Conservation (phyloP, 331 rosid species). For the Ulmus americana region DNA sequence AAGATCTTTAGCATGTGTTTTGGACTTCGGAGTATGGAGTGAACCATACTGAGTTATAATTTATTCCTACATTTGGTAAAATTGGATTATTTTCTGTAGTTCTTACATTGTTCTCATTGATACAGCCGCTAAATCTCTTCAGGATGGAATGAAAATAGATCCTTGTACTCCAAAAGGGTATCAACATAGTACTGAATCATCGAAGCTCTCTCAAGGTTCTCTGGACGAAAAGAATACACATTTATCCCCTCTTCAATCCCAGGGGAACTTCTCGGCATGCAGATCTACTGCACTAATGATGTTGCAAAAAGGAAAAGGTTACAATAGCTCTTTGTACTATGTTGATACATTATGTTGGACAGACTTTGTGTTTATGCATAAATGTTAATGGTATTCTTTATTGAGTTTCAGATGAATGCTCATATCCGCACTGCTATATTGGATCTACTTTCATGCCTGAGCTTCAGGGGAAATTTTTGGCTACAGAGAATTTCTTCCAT, state of each 20-base stretch:
- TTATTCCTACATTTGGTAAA: not conserved
- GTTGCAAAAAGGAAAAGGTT: conserved; percentile 87
- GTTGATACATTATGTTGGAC: conserved; percentile 14
- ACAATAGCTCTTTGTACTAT: conserved; percentile 6
- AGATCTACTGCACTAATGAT: conserved; percentile 70
- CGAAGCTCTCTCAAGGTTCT: conserved; percentile 49
- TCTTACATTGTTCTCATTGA: conserved; percentile 29
- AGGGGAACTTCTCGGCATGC: conserved; percentile 87
- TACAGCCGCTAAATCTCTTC: conserved; percentile 60
- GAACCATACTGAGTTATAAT: not conserved
- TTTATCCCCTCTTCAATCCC: conserved; percentile 47
- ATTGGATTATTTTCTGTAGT: conserved; percentile 19
- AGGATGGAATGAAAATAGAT: conserved; percentile 41
- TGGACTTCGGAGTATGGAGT: conserved; percentile 1
- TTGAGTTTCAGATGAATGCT: conserved; percentile 55
- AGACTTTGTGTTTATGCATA: conserved; percentile 16
- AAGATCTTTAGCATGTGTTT: not conserved
- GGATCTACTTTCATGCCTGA: conserved; percentile 82
- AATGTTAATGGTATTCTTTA: conserved; percentile 13
- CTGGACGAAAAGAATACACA: conserved; percentile 29
- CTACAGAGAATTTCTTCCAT: conserved; percentile 92
- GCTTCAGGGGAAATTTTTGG: conserved; percentile 82
- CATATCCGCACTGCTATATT: conserved; percentile 51
- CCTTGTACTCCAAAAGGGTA: conserved; percentile 91
- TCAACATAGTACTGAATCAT: conserved; percentile 36